Conservation (phyloP, 371 early-diverging fungal genomes). For the Haplosporangium sp. region DNA sequence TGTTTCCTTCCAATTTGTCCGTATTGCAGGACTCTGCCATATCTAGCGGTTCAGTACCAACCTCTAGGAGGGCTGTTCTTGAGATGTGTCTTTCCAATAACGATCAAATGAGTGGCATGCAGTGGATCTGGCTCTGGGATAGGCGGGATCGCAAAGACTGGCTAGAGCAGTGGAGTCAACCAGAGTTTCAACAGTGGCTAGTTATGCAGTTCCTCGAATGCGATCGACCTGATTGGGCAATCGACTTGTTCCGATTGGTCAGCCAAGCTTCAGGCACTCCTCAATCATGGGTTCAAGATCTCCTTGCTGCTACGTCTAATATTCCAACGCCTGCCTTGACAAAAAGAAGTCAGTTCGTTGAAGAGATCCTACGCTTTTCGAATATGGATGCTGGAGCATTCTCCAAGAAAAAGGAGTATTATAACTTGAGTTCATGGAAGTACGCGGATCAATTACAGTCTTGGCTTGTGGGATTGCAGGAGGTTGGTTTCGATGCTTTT, state of each 20-base stretch:
- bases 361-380: slow-evolving; percentile 9
- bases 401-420: slow-evolving; percentile 13
- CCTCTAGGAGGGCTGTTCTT: slow-evolving; percentile 18
- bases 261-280: slow-evolving; percentile 6
- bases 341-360: not conserved
- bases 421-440: slow-evolving; percentile 10
- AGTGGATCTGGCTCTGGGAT: slow-evolving; percentile 46
- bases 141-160: slow-evolving; percentile 35
- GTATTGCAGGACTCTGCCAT: slow-evolving; percentile 10
- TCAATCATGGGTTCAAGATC: slow-evolving; percentile 27
- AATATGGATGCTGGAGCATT: slow-evolving; percentile 16
- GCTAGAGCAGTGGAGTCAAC: slow-evolving; percentile 27
- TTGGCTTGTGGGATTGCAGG: slow-evolving; percentile 24
- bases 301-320: slow-evolving; percentile 5
- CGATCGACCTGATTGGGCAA: slow-evolving; percentile 20
- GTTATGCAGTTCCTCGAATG: slow-evolving; percentile 8
- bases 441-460: slow-evolving; percentile 20
- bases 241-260: slow-evolving; percentile 31
- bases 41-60: not conserved
- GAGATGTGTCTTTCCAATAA: slow-evolving; percentile 12
- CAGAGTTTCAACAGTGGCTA: slow-evolving; percentile 26
- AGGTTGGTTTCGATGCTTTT: not conserved
- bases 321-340: not conserved
- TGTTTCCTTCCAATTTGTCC: slow-evolving; percentile 27
- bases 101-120: slow-evolving; percentile 21